These are phyloP conservation scores for Dipteronia sinensis DNA, from an alignment of 345 rosid species.

Conservation along the genomic window DNA sequence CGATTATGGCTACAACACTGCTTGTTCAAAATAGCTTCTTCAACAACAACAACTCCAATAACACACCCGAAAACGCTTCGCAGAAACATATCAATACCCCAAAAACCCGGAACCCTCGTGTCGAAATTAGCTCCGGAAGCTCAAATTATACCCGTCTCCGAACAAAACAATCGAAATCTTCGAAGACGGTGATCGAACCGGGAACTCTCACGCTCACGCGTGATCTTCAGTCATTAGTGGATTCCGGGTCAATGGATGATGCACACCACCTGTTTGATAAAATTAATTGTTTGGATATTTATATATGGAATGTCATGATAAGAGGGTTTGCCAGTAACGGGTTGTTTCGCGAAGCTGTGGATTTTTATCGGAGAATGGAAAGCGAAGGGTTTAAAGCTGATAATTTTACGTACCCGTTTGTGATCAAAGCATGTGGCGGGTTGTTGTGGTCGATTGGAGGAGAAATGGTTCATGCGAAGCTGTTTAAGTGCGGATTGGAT, in stretches of 20 bases:
- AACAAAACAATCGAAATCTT: background rate
- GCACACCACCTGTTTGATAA: constrained; percentile 69
- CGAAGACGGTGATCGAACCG: constrained; percentile 14
- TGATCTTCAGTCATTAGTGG: constrained; percentile 27
- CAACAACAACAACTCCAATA: constrained; percentile 25
- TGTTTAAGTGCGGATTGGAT: constrained; percentile 59
- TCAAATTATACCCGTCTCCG: constrained; percentile 20
- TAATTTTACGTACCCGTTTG: constrained; percentile 67
- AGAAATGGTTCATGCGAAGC: constrained; percentile 48
- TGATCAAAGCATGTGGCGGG: constrained; percentile 64
- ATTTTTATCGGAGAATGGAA: constrained; percentile 50
- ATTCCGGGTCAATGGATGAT: constrained; percentile 46
- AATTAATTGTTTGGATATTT: constrained; percentile 55
- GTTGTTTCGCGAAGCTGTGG: constrained; percentile 45
- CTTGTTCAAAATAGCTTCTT: constrained; percentile 27
- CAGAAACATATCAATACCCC: constrained; percentile 25
- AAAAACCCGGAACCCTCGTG: constrained; percentile 16
- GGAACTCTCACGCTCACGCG: constrained; percentile 31
- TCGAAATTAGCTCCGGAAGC: constrained; percentile 21
- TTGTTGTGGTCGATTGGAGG: constrained; percentile 44
- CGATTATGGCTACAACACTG: constrained; percentile 35
- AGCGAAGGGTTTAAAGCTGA: constrained; percentile 46
- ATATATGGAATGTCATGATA: constrained; percentile 65
- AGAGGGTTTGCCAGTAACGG: constrained; percentile 56
- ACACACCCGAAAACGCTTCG: constrained; percentile 26